Evolutionary conservation across 2,329 filamentous ascomycete species (phyloP).

Genomic region (Scytalidium lignicola): DNA sequence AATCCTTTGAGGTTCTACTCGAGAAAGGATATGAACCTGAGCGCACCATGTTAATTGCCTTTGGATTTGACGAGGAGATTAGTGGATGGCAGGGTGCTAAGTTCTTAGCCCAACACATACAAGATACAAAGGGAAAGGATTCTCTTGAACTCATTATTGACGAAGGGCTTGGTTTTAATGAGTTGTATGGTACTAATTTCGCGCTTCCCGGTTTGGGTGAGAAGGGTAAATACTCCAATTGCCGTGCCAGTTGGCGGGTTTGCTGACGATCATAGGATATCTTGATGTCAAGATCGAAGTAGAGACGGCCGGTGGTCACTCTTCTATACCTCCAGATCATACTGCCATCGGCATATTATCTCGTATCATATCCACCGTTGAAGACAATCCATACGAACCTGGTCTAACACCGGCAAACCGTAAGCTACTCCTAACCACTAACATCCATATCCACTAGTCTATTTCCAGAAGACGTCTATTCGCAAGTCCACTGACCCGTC

Average conservation of each 20-base stretch:
- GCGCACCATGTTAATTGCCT: slow-evolving; percentile 53
- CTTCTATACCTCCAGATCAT: slow-evolving; percentile 54
- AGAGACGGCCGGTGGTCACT: slow-evolving; percentile 55
- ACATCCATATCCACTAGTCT: slow-evolving; percentile 22
- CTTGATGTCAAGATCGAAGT: slow-evolving; percentile 50
- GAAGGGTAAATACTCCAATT: slow-evolving; percentile 42
- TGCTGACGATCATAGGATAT: slow-evolving; percentile 1
- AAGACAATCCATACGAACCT: slow-evolving; percentile 51
- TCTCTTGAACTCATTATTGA: slow-evolving; percentile 58
- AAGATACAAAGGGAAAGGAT: slow-evolving; percentile 49
- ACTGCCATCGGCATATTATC: slow-evolving; percentile 66
- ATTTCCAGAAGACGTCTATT: background rate
- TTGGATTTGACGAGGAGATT: slow-evolving; percentile 63
- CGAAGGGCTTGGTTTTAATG: slow-evolving; percentile 51
- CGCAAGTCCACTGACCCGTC: background rate
- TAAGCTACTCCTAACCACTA: slow-evolving; percentile 17
- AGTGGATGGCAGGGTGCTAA: slow-evolving; percentile 53
- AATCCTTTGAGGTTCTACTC: slow-evolving; percentile 49
- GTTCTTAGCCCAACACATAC: slow-evolving; percentile 43
- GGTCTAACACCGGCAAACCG: slow-evolving; percentile 27
- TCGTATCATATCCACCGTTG: slow-evolving; percentile 60
- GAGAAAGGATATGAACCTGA: slow-evolving; percentile 44
- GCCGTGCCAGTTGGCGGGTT: slow-evolving; percentile 10
- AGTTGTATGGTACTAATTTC: slow-evolving; percentile 17
- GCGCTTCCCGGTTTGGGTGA: slow-evolving; percentile 56